Conservation (phyloP, 495 filamentous ascomycete genomes). For the Daldinia decipiens region DNA sequence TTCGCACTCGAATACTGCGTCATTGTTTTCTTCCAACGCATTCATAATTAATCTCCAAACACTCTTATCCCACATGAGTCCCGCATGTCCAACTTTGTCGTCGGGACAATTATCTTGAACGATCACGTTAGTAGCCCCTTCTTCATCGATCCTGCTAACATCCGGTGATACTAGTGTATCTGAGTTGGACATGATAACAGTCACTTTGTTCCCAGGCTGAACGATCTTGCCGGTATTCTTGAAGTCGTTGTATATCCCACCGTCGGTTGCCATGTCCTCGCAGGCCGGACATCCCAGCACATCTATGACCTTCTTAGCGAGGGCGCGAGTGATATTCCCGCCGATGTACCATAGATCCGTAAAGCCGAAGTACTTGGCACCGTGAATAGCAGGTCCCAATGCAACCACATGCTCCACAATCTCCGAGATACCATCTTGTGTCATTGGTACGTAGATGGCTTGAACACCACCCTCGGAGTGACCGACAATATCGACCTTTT, state of each 20-base stretch:
- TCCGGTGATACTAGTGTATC: slow-evolving; percentile 63
- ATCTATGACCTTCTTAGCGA: slow-evolving; percentile 51
- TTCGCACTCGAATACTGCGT: slow-evolving; percentile 41
- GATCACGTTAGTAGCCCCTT: slow-evolving; percentile 56
- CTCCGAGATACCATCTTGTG: slow-evolving; percentile 54
- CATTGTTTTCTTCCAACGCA: slow-evolving; percentile 54
- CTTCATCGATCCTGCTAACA: slow-evolving; percentile 57
- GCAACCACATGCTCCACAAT: slow-evolving; percentile 59
- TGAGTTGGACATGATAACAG: slow-evolving; percentile 59
- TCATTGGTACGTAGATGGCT: slow-evolving; percentile 61
- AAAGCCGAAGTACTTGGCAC: slow-evolving; percentile 58
- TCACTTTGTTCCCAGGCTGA: slow-evolving; percentile 60
- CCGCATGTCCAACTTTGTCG: slow-evolving; percentile 63
- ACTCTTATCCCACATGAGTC: slow-evolving; percentile 63
- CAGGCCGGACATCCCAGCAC: slow-evolving; percentile 60
- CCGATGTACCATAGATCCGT: slow-evolving; percentile 59
- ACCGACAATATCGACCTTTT: slow-evolving; percentile 62
- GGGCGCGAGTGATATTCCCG: slow-evolving; percentile 45
- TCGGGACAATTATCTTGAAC: slow-evolving; percentile 60
- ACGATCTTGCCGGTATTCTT: slow-evolving; percentile 57
- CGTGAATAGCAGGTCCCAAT: slow-evolving; percentile 63
- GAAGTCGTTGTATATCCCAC: slow-evolving; percentile 50
- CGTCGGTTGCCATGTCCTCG: slow-evolving; percentile 55
- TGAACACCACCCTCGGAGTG: slow-evolving; percentile 67
- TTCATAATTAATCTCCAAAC: slow-evolving; percentile 66